Base-by-base conservation (phyloP, 345 rosid genomes). In the Eucalyptus curtisii region DNA sequence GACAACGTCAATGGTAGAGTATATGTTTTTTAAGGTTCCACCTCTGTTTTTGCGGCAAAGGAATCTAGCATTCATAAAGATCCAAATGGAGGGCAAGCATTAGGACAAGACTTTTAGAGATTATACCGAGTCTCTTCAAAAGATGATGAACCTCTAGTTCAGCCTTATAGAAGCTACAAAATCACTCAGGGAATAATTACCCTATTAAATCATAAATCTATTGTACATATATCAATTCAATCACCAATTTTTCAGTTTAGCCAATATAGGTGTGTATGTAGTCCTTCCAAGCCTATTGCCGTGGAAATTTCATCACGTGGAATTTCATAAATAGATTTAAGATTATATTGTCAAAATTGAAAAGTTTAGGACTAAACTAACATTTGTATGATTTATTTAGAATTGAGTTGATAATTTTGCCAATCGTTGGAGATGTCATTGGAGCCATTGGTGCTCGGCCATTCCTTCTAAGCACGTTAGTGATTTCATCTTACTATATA, bases 361-460 rank as follows among this genome's bases (percentile, higher is more conserved):
- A 30, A 30, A 30, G 2, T 61, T 30, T 30, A 14, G 0, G 0
- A 66, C 0, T n/a, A 0, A 66, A 66, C 0, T 14, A 3, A 14
- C 3, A 66, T 14, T 13, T n/a, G 0, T 66, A 3, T 0, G 3
- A 66, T n/a, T 13, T 8, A 1, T 66, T n/a, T n/a, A 31, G 16
- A 0, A 31, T 2, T 66, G 22, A 31, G 8, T 4, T 68, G 22
- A 10, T 16, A 68, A 68, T 33, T 68, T 31, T 31, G 4, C 42
- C 42, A 8, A 31, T 16, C 1, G 4, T 31, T 31, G 80, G 80
- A 68, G 24, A 68, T 68, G 42, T 68, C 24, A 68, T 16, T 31
- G 42, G 42, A 68, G 42, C 13, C 4, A 68, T 68, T 33, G 79
- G 42, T 31, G 22, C 79, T 15, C 0, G 4, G 42, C 12, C 42